Evolutionary conservation across 1,284 basidiomycete species (phyloP).

Genomic region (Cutaneotrichosporon dermatis): DNA sequence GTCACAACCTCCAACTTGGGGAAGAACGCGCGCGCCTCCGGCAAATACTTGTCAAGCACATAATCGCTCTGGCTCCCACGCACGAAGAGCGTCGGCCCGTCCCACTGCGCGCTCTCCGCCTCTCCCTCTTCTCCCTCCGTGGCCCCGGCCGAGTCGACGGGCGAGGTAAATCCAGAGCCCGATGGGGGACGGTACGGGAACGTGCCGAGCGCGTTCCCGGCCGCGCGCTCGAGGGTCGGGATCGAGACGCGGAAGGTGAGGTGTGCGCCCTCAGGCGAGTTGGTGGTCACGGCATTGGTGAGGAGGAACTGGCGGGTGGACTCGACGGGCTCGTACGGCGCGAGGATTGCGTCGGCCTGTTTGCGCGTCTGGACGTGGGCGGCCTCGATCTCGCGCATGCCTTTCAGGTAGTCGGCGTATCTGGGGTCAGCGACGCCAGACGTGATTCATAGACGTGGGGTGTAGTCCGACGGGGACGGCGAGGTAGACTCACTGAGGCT

Average conservation of each 20-base stretch:
- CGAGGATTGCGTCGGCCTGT: slow-evolving; percentile 53
- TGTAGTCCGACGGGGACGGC: too few relatives aligned
- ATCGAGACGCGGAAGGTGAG: slow-evolving; percentile 54
- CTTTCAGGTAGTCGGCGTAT: slow-evolving; percentile 48
- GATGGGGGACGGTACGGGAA: slow-evolving; percentile 50
- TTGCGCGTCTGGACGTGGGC: slow-evolving; percentile 48
- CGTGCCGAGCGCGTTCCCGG: slow-evolving; percentile 51
- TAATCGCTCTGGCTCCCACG: slow-evolving; percentile 54
- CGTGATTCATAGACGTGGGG: background rate
- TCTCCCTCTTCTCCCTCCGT: background rate
- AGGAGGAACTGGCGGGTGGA: slow-evolving; percentile 55
- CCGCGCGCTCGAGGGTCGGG: slow-evolving; percentile 48
- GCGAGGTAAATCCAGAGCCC: too few relatives aligned
- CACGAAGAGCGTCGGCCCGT: slow-evolving; percentile 53
- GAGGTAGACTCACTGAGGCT: slow-evolving; percentile 46
- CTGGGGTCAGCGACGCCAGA: slow-evolving; percentile 8
- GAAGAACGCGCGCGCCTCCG: slow-evolving; percentile 51
- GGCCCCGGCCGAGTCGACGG: too few relatives aligned
- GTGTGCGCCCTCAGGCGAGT: slow-evolving; percentile 18
- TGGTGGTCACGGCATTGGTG: slow-evolving; percentile 51
- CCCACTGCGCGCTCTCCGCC: slow-evolving; percentile 32
- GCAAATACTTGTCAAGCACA: slow-evolving; percentile 53
- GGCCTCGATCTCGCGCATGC: slow-evolving; percentile 52
- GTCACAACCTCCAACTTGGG: slow-evolving; percentile 48
- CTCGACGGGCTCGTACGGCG: slow-evolving; percentile 50